Base-by-base conservation (phyloP, 768 basidiomycete genomes). In the Pleurotus eryngii region DNA sequence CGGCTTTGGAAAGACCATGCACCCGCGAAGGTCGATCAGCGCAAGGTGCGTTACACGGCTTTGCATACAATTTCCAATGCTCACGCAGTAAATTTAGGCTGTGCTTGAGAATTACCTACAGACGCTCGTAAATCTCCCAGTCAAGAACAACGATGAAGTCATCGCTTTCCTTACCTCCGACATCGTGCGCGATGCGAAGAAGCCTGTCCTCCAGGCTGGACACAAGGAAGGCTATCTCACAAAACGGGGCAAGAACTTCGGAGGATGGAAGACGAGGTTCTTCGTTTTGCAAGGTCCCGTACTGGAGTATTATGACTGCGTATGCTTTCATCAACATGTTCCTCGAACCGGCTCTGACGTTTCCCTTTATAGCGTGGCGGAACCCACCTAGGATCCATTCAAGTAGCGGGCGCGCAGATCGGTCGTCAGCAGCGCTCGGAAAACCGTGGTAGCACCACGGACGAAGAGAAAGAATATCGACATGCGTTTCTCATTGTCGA, bases 401-500 rank as follows among this genome's bases (percentile, higher is more conserved):
- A 74, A 47, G 86, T 99, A 57, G 87, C 90, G n/a, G 88, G 88
- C 43, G 95, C 97, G 24, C 93, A 97, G 67, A 98, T 99, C 58
- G 97, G 96, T 8, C 86, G 96, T 27, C 97, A 98, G 66, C 92
- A 97, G 67, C 81, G 83, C 61, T 80, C 79, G 42, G 69, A 39
- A 20, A 50, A 80, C 39, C 80, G 74, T 61, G 68, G 75, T 59
- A 66, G 82, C 6, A 74, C 78, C 43, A 74, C 79, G 1, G 88
- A 90, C 59, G 93, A 95, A 54, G 94, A 97, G 64, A 92, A 92
- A 66, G 91, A 96, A 62, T 97, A 97, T 63, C 85, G 95, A 20
- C 97, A 99, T 68, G 97, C 97, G 1, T 98, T 99, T 74, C 84
- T 99, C 60, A 92, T 99, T 65, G 93, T 98, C 59, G 95, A 97